Evolutionary conservation across 176 grass and related monocot species (phyloP), one percentile per base, ranked within the genome.

Genomic region (Otatea glauca): DNA sequence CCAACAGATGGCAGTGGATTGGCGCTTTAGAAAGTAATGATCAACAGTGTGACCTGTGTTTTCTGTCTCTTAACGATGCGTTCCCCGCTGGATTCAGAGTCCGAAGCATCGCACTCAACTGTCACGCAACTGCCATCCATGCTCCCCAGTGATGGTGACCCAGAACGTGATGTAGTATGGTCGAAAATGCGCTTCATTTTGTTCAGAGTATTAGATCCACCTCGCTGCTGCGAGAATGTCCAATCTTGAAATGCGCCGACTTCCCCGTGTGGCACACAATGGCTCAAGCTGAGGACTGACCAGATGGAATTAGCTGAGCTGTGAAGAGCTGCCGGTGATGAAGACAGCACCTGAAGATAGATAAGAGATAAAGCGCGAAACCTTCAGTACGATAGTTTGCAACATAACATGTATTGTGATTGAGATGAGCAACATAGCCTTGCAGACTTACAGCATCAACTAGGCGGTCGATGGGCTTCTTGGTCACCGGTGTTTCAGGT

Each of bases 301-400:
- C 7, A 35, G 6, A 88, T 12, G 9, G 65, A 42, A 64, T 64
- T 65, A 55, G 56, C 66, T 65, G 80, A n/a, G 13, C 23, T 45
- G 17, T 18, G 23, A 15, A 88, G 65, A 0, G 5, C 58, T 65
- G 65, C 16, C 1, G 74, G 65, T 55, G 86, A 77, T 72, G 74
- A 77, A 78, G 86, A 43, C 2, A 38, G 35, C n/a, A 88, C n/a
- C 86, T 88, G 79, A 83, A 51, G 38, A 82, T 67, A 88, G 9
- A 44, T 69, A 18, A 44, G 5, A 61, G 0, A 39, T 50, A 70
- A 79, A 61, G 53, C 53, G 55, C 0, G 14, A 37, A 35, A 70
- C 8, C 34, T 13, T 69, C n/a, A 70, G 15, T 76, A 69, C 6
- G 10, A 68, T 7, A 24, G 2, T 59, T 82, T 60, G 27, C 41